Evolutionary conservation across 2,329 filamentous ascomycete genomes (phyloP), one percentile per base, ranked within the genome.

Genomic region (Cordyceps fumosorosea): DNA sequence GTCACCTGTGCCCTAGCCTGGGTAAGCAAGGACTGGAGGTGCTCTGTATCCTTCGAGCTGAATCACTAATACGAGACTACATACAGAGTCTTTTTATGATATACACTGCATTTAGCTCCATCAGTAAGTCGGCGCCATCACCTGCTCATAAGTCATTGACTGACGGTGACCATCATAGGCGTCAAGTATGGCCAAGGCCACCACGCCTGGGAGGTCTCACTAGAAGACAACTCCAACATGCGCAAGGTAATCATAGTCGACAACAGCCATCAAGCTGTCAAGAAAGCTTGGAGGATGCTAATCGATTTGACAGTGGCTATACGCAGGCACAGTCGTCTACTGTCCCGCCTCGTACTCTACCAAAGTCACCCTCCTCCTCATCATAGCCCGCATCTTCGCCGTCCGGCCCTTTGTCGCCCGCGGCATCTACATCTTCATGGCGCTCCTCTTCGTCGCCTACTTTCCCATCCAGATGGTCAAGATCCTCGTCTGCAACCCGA

Each of bases 401-500:
- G 64, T 71, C 11, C 64, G 66, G 32, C 51, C 63, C 14, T 64
- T 63, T 5, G 65, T 71, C 6, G 65, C 69, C 37, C 63, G 65
- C 37, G 65, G 69, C 52, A 69, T 75, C 63, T 65, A 69, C 45
- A 45, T 67, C 51, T 73, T 74, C 64, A 67, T 73, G 58, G 29
- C 64, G 57, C 47, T 68, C 32, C 60, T 71, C 48, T 56, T 71
- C 8, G 12, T 68, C 24, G 66, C 65, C 24, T 73, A 73, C 63
- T 52, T 69, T 2, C 70, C 71, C 1, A 65, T 71, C 16, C 67
- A 70, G 64, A 65, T 67, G 18, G 58, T 70, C 22, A 73, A 73
- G 51, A 2, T 80, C 78, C 3, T 79, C 80, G 1, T 80, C 78
- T 4, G 81, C 82, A 0, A 83, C 82, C 1, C 81, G 83, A 1